Conservation (phyloP, 2,329 filamentous ascomycete genomes). For the Neopestalotiopsis sp. region DNA sequence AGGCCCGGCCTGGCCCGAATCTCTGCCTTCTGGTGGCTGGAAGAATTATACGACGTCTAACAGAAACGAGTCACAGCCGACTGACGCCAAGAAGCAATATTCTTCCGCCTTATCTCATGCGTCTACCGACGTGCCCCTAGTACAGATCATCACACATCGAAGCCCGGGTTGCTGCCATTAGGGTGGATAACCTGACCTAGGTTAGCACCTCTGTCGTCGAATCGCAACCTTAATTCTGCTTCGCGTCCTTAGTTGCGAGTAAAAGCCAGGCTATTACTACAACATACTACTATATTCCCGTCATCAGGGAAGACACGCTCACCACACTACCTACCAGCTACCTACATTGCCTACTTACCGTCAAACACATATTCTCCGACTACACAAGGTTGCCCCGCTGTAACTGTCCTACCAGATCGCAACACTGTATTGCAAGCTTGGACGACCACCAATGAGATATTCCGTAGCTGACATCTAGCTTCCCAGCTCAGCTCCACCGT, state of each 20-base stretch:
- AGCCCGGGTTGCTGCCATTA: neutral
- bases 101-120: conserved; percentile 21
- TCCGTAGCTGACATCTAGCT: conserved; percentile 2
- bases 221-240: conserved; percentile 10
- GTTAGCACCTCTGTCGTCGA: conserved; percentile 12
- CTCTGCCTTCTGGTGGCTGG: conserved; percentile 35
- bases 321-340: neutral
- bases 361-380: conserved; percentile 8
- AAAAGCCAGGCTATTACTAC: neutral
- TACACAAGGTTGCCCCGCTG: conserved; percentile 6
- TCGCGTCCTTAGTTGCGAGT: neutral
- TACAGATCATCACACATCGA: neutral
- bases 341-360: neutral
- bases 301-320: neutral
- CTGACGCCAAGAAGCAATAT: conserved; percentile 21
- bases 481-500: conserved; percentile 8
- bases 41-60: conserved; percentile 34
- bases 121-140: neutral
- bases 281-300: neutral
- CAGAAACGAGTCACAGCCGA: conserved; percentile 23
- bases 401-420: conserved; percentile 13
- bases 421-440: conserved; percentile 3
- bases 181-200: neutral
- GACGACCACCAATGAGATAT: conserved; percentile 19
- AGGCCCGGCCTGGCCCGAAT: conserved; percentile 25